Percentiles rank a stretch among this genome's conserved stretches.
Evolutionary conservation across 2,329 filamentous ascomycete species (phyloP).

Genomic region (Xylariaceae sp.): DNA sequence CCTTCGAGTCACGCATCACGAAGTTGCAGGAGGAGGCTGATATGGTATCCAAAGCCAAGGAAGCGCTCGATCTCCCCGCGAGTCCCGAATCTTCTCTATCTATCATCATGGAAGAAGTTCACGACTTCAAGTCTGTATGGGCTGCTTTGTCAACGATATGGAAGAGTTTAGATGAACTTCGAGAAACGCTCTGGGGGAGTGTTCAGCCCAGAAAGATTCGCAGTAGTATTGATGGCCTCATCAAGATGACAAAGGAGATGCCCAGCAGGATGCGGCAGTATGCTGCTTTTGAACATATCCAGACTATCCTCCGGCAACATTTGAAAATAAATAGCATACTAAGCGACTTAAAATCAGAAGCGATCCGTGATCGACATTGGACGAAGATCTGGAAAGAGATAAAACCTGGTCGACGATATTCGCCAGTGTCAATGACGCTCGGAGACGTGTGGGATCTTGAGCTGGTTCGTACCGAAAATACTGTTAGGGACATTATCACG

Average conservation of each 20-base stretch:
- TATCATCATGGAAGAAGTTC: constrained; percentile 91
- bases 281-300: constrained; percentile 98
- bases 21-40: constrained; percentile 84
- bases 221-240: constrained; percentile 82
- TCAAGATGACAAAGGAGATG: constrained; percentile 99
- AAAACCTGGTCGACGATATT: constrained; percentile 91
- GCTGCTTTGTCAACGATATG: constrained; percentile 93
- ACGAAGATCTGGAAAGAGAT: constrained; percentile 96
- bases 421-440: constrained; percentile 90
- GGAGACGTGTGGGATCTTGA: constrained; percentile 99
- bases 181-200: constrained; percentile 91
- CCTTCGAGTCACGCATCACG: constrained; percentile 84
- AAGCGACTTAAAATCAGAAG: constrained; percentile 91
- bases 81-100: constrained; percentile 78
- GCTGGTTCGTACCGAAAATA: constrained; percentile 79
- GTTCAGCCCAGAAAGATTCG: constrained; percentile 94
- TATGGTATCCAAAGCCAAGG: constrained; percentile 95
- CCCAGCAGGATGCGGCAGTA: constrained; percentile 98
- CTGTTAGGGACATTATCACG: constrained; percentile 90
- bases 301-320: constrained; percentile 83
- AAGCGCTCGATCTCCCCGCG: constrained; percentile 87
- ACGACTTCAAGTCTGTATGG: constrained; percentile 99
- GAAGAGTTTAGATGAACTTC: constrained; percentile 91
- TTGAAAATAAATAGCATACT: constrained; percentile 90
- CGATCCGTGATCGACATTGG: constrained; percentile 96